phyloP scores from a whole-genome alignment of 306 rosid genomes.

The Prunus mongolica region DNA sequence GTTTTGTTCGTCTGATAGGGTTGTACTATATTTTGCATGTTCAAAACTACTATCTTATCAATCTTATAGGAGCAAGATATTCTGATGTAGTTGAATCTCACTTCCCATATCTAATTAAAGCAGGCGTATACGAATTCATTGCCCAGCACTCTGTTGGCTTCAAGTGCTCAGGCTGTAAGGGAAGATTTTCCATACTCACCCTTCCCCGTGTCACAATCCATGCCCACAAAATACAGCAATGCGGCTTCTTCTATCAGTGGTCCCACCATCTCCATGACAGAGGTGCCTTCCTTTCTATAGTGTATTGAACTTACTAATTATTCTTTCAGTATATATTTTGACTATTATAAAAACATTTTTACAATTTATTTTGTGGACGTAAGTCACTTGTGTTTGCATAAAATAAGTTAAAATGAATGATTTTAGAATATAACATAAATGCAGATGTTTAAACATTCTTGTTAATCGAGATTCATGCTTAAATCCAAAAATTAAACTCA shows the following conservation, averaged over 20 bases:
- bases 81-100: constrained; percentile 7
- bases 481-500: background rate
- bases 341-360: background rate
- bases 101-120: constrained; percentile 12
- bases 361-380: background rate
- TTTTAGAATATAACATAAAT: background rate
- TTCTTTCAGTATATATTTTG: constrained; percentile 9
- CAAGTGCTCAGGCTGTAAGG: constrained; percentile 71
- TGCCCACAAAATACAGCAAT: constrained; percentile 77
- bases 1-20: background rate
- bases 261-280: constrained; percentile 80
- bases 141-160: constrained; percentile 79
- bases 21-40: background rate
- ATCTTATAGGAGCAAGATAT: background rate
- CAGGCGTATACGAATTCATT: constrained; percentile 85
- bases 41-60: background rate
- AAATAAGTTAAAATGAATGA: background rate
- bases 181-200: constrained; percentile 91
- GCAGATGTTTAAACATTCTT: background rate
- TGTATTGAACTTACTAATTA: constrained; percentile 5
- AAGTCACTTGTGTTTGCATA: background rate
- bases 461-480: background rate
- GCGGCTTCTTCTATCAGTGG: constrained; percentile 77
- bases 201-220: constrained; percentile 72
- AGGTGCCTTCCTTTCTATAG: constrained; percentile 41